A percentile compares a stretch with the other conserved stretches of the same genome.
Evolutionary conservation across 257 asterid species (phyloP).

Genomic region (Anisodus tanguticus): DNA sequence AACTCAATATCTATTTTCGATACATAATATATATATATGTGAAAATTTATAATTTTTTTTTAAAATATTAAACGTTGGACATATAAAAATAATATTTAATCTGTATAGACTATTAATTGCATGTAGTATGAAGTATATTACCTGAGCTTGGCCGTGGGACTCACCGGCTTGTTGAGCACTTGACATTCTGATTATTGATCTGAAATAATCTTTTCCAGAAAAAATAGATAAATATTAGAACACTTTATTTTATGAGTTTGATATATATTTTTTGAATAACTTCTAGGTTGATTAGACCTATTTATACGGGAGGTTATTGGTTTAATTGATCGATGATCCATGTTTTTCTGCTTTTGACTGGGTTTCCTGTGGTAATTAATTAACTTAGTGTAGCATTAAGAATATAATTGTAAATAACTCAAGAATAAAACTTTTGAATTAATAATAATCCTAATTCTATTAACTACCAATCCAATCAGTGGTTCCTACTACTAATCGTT

Average conservation of each 20-base stretch:
- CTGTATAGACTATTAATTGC: too few relatives aligned
- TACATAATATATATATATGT: too few relatives aligned
- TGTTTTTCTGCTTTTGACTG: conserved; percentile 42
- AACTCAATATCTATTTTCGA: too few relatives aligned
- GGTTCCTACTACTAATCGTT: too few relatives aligned
- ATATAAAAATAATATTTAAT: too few relatives aligned
- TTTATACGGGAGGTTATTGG: background rate
- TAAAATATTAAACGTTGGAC: too few relatives aligned
- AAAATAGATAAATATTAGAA: background rate
- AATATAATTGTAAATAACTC: too few relatives aligned
- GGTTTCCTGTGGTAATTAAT: background rate
- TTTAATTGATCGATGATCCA: conserved; percentile 39
- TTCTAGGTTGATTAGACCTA: background rate
- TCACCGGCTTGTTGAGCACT: conserved; percentile 57
- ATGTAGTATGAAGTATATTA: too few relatives aligned
- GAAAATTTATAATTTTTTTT: too few relatives aligned
- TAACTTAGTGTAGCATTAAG: background rate
- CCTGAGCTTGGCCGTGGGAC: conserved; percentile 36
- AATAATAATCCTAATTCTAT: too few relatives aligned
- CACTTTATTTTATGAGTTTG: background rate
- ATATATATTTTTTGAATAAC: background rate
- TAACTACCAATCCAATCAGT: too few relatives aligned
- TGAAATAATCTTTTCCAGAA: background rate
- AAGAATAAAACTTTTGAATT: too few relatives aligned
- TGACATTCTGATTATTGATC: conserved; percentile 48